phyloP scores from a whole-genome alignment of 2,329 filamentous ascomycete species.

The Niveomyces coronatus region DNA sequence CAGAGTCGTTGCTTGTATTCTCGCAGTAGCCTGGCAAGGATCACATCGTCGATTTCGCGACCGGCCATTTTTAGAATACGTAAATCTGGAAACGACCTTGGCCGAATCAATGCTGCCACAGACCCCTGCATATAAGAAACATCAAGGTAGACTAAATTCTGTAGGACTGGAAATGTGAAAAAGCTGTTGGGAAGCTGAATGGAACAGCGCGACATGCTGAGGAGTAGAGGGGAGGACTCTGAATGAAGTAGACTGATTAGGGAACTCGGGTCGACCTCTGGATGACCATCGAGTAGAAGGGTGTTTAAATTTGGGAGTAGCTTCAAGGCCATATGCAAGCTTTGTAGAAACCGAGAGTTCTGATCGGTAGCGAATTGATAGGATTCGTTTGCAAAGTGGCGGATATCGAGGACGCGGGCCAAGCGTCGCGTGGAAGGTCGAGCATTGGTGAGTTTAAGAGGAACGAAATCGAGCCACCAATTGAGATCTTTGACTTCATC shows the following conservation, averaged over 20 bases:
- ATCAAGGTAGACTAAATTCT: constrained; percentile 40
- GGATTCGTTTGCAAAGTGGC: constrained; percentile 28
- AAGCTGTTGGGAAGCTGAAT: constrained; percentile 30
- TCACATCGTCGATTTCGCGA: constrained; percentile 34
- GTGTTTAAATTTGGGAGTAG: constrained; percentile 35
- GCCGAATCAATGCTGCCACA: constrained; percentile 24
- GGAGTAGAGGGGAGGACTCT: constrained; percentile 23
- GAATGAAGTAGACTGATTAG: constrained; percentile 17
- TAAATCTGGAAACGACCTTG: constrained; percentile 32
- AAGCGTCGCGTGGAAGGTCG: constrained; percentile 30
- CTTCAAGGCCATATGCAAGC: constrained; percentile 27
- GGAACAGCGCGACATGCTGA: constrained; percentile 35
- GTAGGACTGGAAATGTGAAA: constrained; percentile 27
- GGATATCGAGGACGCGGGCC: constrained; percentile 38
- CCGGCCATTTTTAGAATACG: constrained; percentile 41
- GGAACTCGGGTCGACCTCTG: constrained; percentile 31
- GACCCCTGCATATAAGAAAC: constrained; percentile 39
- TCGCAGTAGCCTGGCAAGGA: constrained; percentile 18
- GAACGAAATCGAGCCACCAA: constrained; percentile 40
- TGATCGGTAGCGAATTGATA: constrained; percentile 32
- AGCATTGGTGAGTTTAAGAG: constrained; percentile 24
- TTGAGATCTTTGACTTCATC: constrained; percentile 28
- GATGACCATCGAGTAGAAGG: constrained; percentile 38
- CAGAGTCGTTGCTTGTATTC: constrained; percentile 36
- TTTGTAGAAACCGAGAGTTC: constrained; percentile 21